Conservation (phyloP, 2,329 filamentous ascomycete genomes). For the Stemphylium vesicarium region DNA sequence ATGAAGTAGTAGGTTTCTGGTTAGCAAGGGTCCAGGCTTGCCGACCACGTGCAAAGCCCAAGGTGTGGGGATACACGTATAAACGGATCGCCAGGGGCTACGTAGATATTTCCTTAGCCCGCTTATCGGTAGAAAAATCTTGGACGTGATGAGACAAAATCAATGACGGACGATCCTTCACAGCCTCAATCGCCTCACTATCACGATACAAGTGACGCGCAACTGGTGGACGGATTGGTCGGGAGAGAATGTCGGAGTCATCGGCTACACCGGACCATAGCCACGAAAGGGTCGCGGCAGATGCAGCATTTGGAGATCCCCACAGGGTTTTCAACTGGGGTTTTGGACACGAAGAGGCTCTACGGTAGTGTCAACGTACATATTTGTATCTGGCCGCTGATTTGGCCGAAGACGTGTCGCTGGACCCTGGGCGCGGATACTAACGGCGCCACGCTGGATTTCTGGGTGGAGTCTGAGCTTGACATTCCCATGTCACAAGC, state of each 20-base stretch:
- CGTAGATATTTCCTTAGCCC: neutral
- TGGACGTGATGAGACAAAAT: neutral
- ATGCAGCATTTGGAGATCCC: slow-evolving; percentile 1
- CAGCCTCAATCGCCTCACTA: slow-evolving; percentile 25
- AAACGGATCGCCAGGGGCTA: slow-evolving; percentile 13
- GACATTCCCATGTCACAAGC: slow-evolving; percentile 20
- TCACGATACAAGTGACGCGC: neutral
- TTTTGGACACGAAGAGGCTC: slow-evolving; percentile 9
- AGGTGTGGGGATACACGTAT: slow-evolving; percentile 5
- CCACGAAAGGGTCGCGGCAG: neutral
- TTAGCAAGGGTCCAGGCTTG: slow-evolving; percentile 5
- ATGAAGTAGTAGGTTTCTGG: slow-evolving; percentile 19
- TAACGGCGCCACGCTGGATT: slow-evolving; percentile 21
- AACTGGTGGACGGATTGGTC: neutral
- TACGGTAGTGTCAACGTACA: slow-evolving; percentile 6
- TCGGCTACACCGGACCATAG: neutral
- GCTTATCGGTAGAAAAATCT: slow-evolving; percentile 5
- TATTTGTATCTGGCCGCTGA: slow-evolving; percentile 1
- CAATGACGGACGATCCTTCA: slow-evolving; percentile 19
- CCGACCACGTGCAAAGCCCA: slow-evolving; percentile 8
- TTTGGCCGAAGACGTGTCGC: slow-evolving; percentile 3
- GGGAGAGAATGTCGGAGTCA: neutral
- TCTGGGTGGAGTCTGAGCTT: slow-evolving; percentile 22
- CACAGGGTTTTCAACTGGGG: slow-evolving; percentile 2
- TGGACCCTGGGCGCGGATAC: slow-evolving; percentile 15